Evolutionary conservation across 805 yeast genomes (phyloP).

Genomic region (Monosporozyma unispora): DNA sequence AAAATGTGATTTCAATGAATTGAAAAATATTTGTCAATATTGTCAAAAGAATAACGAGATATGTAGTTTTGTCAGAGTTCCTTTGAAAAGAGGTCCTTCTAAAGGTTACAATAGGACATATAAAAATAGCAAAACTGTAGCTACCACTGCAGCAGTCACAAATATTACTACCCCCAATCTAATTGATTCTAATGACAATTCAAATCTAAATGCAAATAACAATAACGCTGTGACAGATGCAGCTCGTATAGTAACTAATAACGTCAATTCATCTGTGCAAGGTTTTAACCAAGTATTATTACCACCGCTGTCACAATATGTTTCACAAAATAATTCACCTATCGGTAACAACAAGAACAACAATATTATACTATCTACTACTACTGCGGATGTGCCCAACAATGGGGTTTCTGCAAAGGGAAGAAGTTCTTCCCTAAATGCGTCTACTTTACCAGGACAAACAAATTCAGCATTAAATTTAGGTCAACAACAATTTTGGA

Average conservation of each 20-base stretch:
- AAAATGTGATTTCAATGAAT: slow-evolving; percentile 54
- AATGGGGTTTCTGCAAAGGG: background rate
- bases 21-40: slow-evolving; percentile 50
- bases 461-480: slow-evolving; percentile 1
- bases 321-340: slow-evolving; percentile 8
- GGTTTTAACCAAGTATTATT: slow-evolving; percentile 9
- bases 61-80: slow-evolving; percentile 63
- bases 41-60: slow-evolving; percentile 51
- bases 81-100: slow-evolving; percentile 71
- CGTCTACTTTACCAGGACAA: background rate
- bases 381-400: background rate
- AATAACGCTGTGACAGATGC: background rate
- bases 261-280: background rate
- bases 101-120: slow-evolving; percentile 48
- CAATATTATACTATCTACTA: background rate
- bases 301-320: slow-evolving; percentile 28
- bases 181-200: background rate
- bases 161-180: background rate
- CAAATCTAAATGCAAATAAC: background rate
- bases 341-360: background rate
- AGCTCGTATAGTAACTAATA: background rate
- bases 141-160: too few species aligned
- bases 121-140: background rate
- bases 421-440: background rate
- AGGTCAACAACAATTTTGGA: slow-evolving; percentile 30